Percentiles rank a stretch among this genome's conserved stretches.
These are phyloP conservation scores for Exophiala xenobiotica DNA, from an alignment of 2,329 filamentous ascomycete species.

Conservation along the genomic window DNA sequence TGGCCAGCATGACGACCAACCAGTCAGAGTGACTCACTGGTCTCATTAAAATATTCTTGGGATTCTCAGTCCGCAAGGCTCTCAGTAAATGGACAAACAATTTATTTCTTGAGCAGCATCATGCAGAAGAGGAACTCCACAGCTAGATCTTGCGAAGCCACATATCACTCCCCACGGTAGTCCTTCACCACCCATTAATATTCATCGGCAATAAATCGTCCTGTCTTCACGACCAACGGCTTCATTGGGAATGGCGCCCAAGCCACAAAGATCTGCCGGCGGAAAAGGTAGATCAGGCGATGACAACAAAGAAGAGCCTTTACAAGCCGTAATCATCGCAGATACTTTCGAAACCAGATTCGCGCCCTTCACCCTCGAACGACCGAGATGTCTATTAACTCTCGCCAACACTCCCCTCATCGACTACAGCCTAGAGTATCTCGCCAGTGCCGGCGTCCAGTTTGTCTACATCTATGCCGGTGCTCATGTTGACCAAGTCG, in stretches of 20 bases:
- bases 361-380: conserved; percentile 82
- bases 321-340: conserved; percentile 76
- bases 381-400: conserved; percentile 88
- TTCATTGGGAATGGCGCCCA: conserved; percentile 25
- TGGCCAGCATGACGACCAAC: neutral
- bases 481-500: conserved; percentile 80
- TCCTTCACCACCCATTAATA: neutral
- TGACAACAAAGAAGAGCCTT: conserved; percentile 60
- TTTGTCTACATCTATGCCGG: conserved; percentile 92
- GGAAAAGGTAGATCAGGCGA: conserved; percentile 47
- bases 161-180: too few relatives aligned
- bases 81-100: too few relatives aligned
- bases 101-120: too few relatives aligned
- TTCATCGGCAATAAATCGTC: neutral
- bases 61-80: too few relatives aligned
- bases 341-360: conserved; percentile 95
- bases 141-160: too few relatives aligned
- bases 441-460: conserved; percentile 91
- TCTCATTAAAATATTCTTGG: conserved; percentile 1
- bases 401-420: conserved; percentile 92
- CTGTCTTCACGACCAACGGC: neutral
- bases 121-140: too few relatives aligned
- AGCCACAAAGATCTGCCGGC: conserved; percentile 33
- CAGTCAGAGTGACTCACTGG: conserved; percentile 16
- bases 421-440: conserved; percentile 95